Evolutionary conservation across 2,329 filamentous ascomycete genomes (phyloP).

Genomic region (Trichoderma polysporum): DNA sequence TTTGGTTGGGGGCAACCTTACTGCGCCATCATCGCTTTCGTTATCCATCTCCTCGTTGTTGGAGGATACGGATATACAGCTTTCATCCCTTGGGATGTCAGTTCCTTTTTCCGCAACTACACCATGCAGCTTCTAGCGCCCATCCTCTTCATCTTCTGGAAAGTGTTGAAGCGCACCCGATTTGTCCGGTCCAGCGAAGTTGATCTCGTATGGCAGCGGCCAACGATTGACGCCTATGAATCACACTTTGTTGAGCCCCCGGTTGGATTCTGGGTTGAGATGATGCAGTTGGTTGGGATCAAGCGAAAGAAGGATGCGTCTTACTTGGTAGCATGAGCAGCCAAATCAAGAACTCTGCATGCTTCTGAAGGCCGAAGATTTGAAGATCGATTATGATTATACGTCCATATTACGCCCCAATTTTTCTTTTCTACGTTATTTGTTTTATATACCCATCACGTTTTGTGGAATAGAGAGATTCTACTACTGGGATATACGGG

Average conservation of each 20-base stretch:
- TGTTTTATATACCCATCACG: constrained; percentile 3
- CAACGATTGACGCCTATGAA: constrained; percentile 59
- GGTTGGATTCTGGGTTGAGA: constrained; percentile 56
- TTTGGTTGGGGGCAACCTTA: constrained; percentile 59
- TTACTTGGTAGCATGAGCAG: neutral
- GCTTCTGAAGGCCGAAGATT: neutral
- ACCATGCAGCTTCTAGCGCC: constrained; percentile 56
- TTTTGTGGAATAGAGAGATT: neutral
- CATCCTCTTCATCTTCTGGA: constrained; percentile 60
- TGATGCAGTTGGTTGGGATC: constrained; percentile 47
- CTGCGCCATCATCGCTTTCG: constrained; percentile 48
- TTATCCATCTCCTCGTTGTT: constrained; percentile 44
- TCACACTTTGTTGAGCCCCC: constrained; percentile 48
- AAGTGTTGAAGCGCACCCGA: constrained; percentile 60
- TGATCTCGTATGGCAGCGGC: constrained; percentile 62
- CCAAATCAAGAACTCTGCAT: neutral
- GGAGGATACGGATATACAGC: constrained; percentile 56
- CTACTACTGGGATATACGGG: neutral
- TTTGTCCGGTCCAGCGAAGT: constrained; percentile 53
- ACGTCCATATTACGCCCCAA: neutral
- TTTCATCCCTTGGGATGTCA: constrained; percentile 49
- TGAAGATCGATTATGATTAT: neutral
- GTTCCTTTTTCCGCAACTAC: constrained; percentile 54
- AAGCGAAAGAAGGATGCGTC: constrained; percentile 23
- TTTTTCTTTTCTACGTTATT: neutral